Conservation (phyloP, 495 filamentous ascomycete species). For the Cercophora newfieldiana region DNA sequence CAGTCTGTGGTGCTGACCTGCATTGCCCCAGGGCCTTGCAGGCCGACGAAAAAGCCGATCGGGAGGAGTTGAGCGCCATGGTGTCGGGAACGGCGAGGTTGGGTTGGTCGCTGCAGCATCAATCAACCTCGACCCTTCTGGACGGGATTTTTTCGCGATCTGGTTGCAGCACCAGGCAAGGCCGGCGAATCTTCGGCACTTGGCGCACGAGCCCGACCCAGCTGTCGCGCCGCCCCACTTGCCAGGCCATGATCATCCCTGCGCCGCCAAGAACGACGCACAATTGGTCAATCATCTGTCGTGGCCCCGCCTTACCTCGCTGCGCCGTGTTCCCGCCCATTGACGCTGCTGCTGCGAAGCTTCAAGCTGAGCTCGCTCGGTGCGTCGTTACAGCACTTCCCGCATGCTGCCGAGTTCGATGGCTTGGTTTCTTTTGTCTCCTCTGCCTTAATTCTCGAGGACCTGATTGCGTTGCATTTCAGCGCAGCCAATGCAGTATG, state of each 20-base stretch:
- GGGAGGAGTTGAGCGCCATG: conserved; percentile 36
- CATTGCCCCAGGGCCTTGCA: conserved; percentile 26
- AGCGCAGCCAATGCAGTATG: conserved; percentile 6
- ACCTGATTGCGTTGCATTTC: not conserved
- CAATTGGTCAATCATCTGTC: not conserved
- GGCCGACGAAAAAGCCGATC: conserved; percentile 29
- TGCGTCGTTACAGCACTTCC: not conserved
- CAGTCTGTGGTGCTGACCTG: conserved; percentile 17
- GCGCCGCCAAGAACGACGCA: not conserved
- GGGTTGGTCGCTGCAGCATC: not conserved
- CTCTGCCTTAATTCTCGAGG: conserved; percentile 17
- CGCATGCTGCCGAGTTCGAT: not conserved
- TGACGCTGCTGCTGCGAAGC: not conserved
- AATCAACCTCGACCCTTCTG: not conserved
- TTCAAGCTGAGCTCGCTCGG: not conserved
- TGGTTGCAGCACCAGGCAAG: not conserved
- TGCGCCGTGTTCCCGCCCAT: not conserved
- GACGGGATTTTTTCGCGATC: conserved; percentile 8
- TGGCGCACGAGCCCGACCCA: not conserved
- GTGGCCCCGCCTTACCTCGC: not conserved
- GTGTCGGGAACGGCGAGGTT: not conserved
- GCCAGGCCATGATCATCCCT: not conserved
- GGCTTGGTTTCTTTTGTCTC: conserved; percentile 5
- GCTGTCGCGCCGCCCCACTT: not conserved
- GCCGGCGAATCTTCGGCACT: conserved; percentile 17